A percentile compares a stretch with the other conserved stretches of the same genome.
Evolutionary conservation across 1,284 basidiomycete genomes (phyloP).

Genomic region (Ceratobasidium sp.): DNA sequence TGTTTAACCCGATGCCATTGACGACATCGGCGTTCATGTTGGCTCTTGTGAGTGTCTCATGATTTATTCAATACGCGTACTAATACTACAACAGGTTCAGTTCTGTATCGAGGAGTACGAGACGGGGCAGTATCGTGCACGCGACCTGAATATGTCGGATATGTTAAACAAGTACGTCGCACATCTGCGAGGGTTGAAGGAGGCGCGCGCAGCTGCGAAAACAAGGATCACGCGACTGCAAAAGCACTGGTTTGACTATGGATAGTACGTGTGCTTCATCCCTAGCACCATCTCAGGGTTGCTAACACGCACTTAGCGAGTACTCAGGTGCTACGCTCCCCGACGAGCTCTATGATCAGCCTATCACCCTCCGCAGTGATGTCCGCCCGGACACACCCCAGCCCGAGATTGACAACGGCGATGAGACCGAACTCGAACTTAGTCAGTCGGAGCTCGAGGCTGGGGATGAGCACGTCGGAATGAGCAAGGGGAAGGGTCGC

Average conservation of each 20-base stretch:
- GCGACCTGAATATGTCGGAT: constrained; percentile 15
- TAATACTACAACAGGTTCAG: neutral
- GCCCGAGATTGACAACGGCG: neutral
- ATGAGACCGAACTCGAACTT: no score
- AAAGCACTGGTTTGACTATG: neutral
- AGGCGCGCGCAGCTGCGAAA: neutral
- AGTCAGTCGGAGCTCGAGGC: no score
- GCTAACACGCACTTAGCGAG: neutral
- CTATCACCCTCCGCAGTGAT: neutral
- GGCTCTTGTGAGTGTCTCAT: neutral
- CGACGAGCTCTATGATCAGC: neutral
- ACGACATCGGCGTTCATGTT: neutral
- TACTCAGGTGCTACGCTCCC: neutral
- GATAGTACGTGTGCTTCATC: neutral
- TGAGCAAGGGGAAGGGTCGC: no score
- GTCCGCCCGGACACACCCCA: constrained; percentile 23
- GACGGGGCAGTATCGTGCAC: neutral
- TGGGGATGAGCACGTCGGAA: no score
- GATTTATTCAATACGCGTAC: neutral
- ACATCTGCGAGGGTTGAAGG: constrained; percentile 8
- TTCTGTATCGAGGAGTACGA: constrained; percentile 5
- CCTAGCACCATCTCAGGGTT: neutral
- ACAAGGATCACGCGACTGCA: neutral
- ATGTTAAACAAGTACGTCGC: constrained; percentile 24
- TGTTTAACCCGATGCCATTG: neutral